A percentile compares a stretch with the other conserved stretches of the same genome.
These are phyloP conservation scores for Voacanga thouarsii DNA, from an alignment of 257 asterid genomes.

Conservation along the genomic window DNA sequence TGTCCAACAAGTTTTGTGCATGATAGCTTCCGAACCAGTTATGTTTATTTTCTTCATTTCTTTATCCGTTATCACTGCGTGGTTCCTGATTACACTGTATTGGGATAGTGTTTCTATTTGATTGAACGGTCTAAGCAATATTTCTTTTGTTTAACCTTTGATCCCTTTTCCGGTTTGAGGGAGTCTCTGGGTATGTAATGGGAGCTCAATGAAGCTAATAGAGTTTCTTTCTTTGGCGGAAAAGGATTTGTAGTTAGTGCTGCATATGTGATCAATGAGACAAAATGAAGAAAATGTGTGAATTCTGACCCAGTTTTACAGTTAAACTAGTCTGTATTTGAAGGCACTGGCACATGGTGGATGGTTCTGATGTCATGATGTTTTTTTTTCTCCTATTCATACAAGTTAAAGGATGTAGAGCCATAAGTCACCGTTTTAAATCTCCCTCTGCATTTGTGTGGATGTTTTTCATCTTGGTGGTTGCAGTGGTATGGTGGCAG, in stretches of 20 bases:
- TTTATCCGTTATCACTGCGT: neutral
- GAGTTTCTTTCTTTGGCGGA: neutral
- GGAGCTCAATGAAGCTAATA: neutral
- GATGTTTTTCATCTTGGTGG: neutral
- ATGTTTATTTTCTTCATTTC: neutral
- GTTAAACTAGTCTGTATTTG: neutral
- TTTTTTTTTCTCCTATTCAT: neutral
- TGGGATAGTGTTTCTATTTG: neutral
- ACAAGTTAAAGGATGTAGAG: neutral
- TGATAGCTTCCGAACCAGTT: neutral
- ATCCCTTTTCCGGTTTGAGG: neutral
- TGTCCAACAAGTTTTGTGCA: slow-evolving; percentile 35
- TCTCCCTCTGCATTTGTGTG: neutral
- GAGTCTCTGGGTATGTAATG: neutral
- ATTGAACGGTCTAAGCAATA: neutral
- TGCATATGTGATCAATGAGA: neutral
- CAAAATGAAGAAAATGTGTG: neutral
- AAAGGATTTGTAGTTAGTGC: neutral
- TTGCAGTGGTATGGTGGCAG: neutral
- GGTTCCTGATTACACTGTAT: neutral
- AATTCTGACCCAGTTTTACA: neutral
- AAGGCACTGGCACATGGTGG: neutral
- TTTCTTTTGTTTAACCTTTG: neutral
- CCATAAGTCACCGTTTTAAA: neutral
- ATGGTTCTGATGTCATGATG: neutral